Base-by-base conservation (phyloP, 139 green algal species). In the Tetraselmis striata region DNA sequence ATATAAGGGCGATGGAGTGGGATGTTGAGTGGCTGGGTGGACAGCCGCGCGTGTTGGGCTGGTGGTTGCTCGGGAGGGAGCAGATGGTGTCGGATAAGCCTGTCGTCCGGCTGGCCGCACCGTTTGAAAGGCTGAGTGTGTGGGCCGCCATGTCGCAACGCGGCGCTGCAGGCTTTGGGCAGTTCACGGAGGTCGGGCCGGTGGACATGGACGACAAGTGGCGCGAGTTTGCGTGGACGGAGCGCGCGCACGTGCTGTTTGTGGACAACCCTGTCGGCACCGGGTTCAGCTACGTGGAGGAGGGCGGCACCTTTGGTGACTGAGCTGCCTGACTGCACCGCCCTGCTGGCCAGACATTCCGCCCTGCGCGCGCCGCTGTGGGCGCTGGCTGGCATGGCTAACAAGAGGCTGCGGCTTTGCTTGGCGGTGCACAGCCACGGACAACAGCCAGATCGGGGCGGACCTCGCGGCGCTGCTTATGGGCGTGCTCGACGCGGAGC, bases 211-310 rank as follows among this genome's bases (percentile, higher is more conserved):
- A 75, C 24, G 59, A 24, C 5, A 76, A 76, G 31, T 23, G 26
- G 74, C 67, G 80, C 30, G 75, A 75, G 80, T 59, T 78, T 59
- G 67, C 31, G 0, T 83, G 80, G 80, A 59, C 80, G 28, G 23
- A 31, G 5, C 2, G 27, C 25, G 80, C 80, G n/a, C 77, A 83
- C 75, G 25, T 83, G 30, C 30, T 83, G 30, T 83, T 83, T 59
- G 31, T 83, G 22, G 80, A 83, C 74, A 83, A 83, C n/a, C 80
- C 80, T 45, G 80, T 83, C 1, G 80, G 80, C 30, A 83, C 80
- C 1, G 80, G 80, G 58, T 83, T 78, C 59, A 67, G n/a, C n/a
- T 83, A 80, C 11, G 80, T 83, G 22, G 74, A 79, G 23, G n/a
- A 75, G 45, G 27, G 76, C 26, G 79, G 45, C 59, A 78, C 26